Conservation (phyloP, 805 yeast genomes). For the Candida easanensis region DNA sequence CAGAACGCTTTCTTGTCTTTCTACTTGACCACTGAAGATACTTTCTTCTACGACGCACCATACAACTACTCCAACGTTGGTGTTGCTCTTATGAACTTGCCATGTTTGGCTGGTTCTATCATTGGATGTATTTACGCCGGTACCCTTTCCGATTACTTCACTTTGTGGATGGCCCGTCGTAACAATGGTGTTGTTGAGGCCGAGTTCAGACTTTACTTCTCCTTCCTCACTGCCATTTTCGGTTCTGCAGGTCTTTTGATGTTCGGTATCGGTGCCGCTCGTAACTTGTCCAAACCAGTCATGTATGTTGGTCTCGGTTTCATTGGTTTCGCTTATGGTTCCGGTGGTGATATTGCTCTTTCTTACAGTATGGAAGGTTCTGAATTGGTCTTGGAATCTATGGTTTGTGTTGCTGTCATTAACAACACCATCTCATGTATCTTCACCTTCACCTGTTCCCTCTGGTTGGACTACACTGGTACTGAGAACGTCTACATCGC, state of each 20-base stretch:
- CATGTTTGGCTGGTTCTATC: slow-evolving; percentile 62
- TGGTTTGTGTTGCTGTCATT: slow-evolving; percentile 65
- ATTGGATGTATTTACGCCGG: slow-evolving; percentile 70
- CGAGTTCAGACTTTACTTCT: slow-evolving; percentile 58
- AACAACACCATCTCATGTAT: slow-evolving; percentile 64
- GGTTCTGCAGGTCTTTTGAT: slow-evolving; percentile 62
- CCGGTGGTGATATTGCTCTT: slow-evolving; percentile 70
- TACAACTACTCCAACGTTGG: slow-evolving; percentile 63
- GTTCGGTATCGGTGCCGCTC: slow-evolving; percentile 65
- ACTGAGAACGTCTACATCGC: slow-evolving; percentile 58
- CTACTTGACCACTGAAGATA: slow-evolving; percentile 71
- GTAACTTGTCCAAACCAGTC: slow-evolving; percentile 49
- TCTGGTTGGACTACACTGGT: slow-evolving; percentile 57
- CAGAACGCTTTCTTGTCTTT: slow-evolving; percentile 77
- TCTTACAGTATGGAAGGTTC: slow-evolving; percentile 69
- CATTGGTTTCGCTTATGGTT: slow-evolving; percentile 68
- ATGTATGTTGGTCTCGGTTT: slow-evolving; percentile 61
- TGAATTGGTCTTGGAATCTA: slow-evolving; percentile 65
- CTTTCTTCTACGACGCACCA: slow-evolving; percentile 61
- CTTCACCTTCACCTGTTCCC: slow-evolving; percentile 63
- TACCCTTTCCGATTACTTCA: slow-evolving; percentile 54
- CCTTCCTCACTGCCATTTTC: slow-evolving; percentile 51
- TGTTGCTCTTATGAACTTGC: slow-evolving; percentile 75
- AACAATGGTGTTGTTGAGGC: slow-evolving; percentile 64
- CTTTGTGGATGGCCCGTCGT: slow-evolving; percentile 56